Evolutionary conservation across 495 filamentous ascomycete species (phyloP).

Genomic region (Penicillium dipodomyicola): DNA sequence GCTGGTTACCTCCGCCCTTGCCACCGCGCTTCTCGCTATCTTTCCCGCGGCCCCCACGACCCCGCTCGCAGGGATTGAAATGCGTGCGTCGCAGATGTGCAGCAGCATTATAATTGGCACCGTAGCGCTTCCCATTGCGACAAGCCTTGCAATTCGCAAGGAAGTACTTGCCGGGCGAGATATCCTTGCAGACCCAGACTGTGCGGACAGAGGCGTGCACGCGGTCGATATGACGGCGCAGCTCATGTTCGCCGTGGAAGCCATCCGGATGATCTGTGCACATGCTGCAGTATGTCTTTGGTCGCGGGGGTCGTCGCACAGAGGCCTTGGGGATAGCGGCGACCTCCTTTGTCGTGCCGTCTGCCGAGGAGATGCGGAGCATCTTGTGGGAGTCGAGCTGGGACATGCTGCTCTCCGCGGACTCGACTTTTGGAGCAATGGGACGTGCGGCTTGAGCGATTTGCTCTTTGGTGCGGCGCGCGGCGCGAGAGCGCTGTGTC

Average conservation of each 20-base stretch:
- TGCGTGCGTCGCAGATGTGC: conserved; percentile 89
- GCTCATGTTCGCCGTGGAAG: conserved; percentile 92
- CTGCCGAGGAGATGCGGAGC: conserved; percentile 54
- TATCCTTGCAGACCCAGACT: conserved; percentile 78
- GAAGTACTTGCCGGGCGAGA: conserved; percentile 57
- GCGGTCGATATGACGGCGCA: conserved; percentile 79
- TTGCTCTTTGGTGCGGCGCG: conserved; percentile 46
- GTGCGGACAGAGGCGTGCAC: conserved; percentile 71
- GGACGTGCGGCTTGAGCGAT: conserved; percentile 41
- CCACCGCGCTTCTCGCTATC: conserved; percentile 68
- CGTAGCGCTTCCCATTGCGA: conserved; percentile 72
- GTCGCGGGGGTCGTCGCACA: conserved; percentile 72
- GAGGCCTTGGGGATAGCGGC: conserved; percentile 66
- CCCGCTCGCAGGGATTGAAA: conserved; percentile 67
- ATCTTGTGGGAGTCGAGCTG: conserved; percentile 45
- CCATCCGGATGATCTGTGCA: conserved; percentile 80
- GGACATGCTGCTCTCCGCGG: conserved; percentile 19
- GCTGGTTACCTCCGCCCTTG: conserved; percentile 79
- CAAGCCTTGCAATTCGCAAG: conserved; percentile 89
- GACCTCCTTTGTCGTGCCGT: conserved; percentile 58
- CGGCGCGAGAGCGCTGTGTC: conserved; percentile 35
- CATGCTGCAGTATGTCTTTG: conserved; percentile 68
- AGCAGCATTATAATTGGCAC: conserved; percentile 92
- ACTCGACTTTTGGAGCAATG: conserved; percentile 46
- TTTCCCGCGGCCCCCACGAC: conserved; percentile 52